Evolutionary conservation across 2,329 filamentous ascomycete genomes (phyloP).

Genomic region (Alternaria infectoria): DNA sequence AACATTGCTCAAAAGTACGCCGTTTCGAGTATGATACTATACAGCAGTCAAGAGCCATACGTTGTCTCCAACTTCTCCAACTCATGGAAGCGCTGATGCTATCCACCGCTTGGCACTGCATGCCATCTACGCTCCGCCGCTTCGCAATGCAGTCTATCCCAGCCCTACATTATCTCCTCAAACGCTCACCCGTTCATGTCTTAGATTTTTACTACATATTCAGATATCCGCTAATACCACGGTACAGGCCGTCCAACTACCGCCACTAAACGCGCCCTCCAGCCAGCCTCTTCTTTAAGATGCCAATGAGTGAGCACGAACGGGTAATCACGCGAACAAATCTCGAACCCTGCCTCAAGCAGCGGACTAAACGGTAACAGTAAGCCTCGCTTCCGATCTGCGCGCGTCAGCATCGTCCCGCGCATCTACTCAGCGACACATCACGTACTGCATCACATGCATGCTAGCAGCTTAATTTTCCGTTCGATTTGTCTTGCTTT

Average conservation of each 20-base stretch:
- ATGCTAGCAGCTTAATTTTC: not conserved
- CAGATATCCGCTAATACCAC: not conserved
- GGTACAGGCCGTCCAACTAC: not conserved
- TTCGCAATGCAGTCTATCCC: not conserved
- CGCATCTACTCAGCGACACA: not conserved
- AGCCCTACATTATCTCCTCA: not conserved
- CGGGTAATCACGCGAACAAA: constrained; percentile 1
- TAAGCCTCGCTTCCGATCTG: not conserved
- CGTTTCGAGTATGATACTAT: not conserved
- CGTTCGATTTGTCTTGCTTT: not conserved
- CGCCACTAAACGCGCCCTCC: not conserved
- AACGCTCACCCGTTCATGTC: not conserved
- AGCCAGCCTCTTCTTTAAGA: not conserved
- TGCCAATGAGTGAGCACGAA: not conserved
- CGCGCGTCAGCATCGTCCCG: constrained; percentile 5
- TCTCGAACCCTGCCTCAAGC: not conserved
- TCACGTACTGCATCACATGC: not conserved
- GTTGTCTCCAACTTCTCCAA: not conserved
- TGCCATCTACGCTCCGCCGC: not conserved
- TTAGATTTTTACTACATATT: not conserved
- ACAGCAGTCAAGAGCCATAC: not conserved
- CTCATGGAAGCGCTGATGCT: not conserved
- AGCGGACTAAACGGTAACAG: not conserved
- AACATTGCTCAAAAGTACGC: not conserved
- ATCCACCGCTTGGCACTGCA: not conserved